These are phyloP conservation scores for Gracilaria domingensis DNA, from an alignment of 23 red algal genomes.

Conservation along the genomic window DNA sequence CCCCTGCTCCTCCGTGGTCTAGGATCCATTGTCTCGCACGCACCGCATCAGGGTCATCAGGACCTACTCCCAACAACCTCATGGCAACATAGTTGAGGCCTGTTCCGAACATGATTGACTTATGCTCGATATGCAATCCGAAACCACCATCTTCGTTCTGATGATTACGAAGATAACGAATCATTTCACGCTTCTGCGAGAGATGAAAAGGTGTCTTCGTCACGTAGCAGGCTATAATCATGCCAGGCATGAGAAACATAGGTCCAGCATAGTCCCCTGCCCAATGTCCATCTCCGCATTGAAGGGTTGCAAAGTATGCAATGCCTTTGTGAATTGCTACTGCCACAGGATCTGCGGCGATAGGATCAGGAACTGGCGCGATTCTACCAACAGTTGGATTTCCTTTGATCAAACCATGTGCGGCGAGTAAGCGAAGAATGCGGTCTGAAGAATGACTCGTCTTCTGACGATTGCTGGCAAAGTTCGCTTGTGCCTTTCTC, in stretches of 20 bases:
- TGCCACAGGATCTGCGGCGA: constrained; percentile 19
- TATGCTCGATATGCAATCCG: constrained; percentile 96
- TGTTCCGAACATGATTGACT: constrained; percentile 92
- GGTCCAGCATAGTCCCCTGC: constrained; percentile 98
- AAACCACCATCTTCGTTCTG: constrained; percentile 95
- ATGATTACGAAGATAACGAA: constrained; percentile 87
- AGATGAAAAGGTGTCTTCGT: constrained; percentile 72
- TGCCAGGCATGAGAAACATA: constrained; percentile 95
- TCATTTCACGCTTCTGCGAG: constrained; percentile 72
- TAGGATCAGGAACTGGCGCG: constrained; percentile 43
- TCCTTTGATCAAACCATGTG: constrained; percentile 49
- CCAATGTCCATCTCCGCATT: constrained; percentile 95
- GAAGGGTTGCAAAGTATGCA: constrained; percentile 78
- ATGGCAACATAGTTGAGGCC: constrained; percentile 91
- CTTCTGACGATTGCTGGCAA: constrained; percentile 29
- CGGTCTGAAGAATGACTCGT: constrained; percentile 80
- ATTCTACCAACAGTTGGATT: constrained; percentile 38
- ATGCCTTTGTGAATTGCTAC: constrained; percentile 57
- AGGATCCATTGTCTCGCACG: constrained; percentile 85
- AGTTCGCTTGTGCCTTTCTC: constrained; percentile 37
- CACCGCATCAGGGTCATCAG: constrained; percentile 54
- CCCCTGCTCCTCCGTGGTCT: constrained; percentile 82
- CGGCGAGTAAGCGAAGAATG: constrained; percentile 69
- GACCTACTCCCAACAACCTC: constrained; percentile 81
- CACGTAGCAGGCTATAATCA: constrained; percentile 89